Evolutionary conservation across 2,329 filamentous ascomycete genomes (phyloP).

Genomic region (Cercospora sojina): DNA sequence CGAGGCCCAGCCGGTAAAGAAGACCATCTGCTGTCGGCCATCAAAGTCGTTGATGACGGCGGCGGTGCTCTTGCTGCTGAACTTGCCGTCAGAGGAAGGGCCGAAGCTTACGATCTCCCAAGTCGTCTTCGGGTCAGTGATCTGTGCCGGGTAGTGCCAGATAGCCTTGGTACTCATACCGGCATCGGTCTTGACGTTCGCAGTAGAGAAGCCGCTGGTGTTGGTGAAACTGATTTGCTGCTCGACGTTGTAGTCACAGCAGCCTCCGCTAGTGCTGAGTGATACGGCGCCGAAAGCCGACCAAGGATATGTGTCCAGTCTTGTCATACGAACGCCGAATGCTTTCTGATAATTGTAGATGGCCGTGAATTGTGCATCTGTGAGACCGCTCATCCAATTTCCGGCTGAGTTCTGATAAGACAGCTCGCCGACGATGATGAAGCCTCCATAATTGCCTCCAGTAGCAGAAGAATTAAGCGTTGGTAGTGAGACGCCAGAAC

Average conservation of each 20-base stretch:
- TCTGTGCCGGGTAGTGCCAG: slow-evolving; percentile 13
- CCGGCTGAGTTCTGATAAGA: slow-evolving; percentile 13
- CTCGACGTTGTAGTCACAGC: slow-evolving; percentile 11
- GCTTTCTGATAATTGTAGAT: slow-evolving; percentile 15
- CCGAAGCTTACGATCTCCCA: slow-evolving; percentile 14
- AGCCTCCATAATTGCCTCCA: slow-evolving; percentile 13
- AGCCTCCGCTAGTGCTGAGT: slow-evolving; percentile 9
- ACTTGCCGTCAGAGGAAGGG: background rate
- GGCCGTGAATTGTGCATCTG: slow-evolving; percentile 9
- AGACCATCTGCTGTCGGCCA: slow-evolving; percentile 15
- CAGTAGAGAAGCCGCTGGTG: slow-evolving; percentile 5
- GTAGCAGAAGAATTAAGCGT: slow-evolving; percentile 7
- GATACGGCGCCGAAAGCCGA: slow-evolving; percentile 10
- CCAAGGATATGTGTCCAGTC: slow-evolving; percentile 15
- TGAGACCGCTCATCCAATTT: slow-evolving; percentile 7
- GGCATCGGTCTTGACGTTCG: slow-evolving; percentile 7
- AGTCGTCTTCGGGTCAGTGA: slow-evolving; percentile 9
- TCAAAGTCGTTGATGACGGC: slow-evolving; percentile 15
- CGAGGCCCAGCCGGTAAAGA: slow-evolving; percentile 15
- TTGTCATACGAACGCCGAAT: slow-evolving; percentile 16
- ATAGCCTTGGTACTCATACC: slow-evolving; percentile 12
- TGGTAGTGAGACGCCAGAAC: slow-evolving; percentile 4
- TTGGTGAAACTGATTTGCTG: slow-evolving; percentile 16
- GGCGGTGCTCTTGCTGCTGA: background rate
- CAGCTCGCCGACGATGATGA: slow-evolving; percentile 14